phyloP scores from a whole-genome alignment of 2,329 filamentous ascomycete species.

The Ophiosphaerella narmari region DNA sequence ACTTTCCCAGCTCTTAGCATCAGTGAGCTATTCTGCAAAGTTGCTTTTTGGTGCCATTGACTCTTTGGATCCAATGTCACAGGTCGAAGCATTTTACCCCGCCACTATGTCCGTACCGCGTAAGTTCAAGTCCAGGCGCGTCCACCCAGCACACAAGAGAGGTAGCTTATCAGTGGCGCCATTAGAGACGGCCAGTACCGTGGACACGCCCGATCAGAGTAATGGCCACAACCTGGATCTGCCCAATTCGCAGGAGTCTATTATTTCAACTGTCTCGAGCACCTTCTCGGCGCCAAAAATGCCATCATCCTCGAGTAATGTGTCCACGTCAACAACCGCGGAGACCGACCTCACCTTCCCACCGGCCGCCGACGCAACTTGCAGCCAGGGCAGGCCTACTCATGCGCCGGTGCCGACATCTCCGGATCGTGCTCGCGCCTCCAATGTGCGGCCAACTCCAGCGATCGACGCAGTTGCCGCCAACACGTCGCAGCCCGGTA shows the following conservation, averaged over 20 bases:
- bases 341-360: slow-evolving; percentile 38
- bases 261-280: slow-evolving; percentile 39
- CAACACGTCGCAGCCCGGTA: slow-evolving; percentile 33
- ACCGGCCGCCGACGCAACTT: slow-evolving; percentile 28
- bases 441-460: slow-evolving; percentile 18
- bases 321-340: slow-evolving; percentile 33
- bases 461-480: slow-evolving; percentile 30
- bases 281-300: slow-evolving; percentile 39
- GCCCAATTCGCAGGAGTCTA: slow-evolving; percentile 41
- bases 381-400: slow-evolving; percentile 51
- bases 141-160: slow-evolving; percentile 10
- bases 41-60: slow-evolving; percentile 4
- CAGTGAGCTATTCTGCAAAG: neutral
- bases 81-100: slow-evolving; percentile 18
- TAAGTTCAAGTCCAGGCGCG: slow-evolving; percentile 18
- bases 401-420: slow-evolving; percentile 37
- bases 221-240: slow-evolving; percentile 16
- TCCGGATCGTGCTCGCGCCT: slow-evolving; percentile 58
- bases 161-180: slow-evolving; percentile 26
- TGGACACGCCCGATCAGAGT: slow-evolving; percentile 13
- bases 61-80: slow-evolving; percentile 8
- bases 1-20: neutral
- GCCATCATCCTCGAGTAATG: slow-evolving; percentile 39
- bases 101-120: slow-evolving; percentile 15
- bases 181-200: slow-evolving; percentile 21